Base-by-base conservation (phyloP, 495 filamentous ascomycete genomes). In the Schizothecium vesticola region DNA sequence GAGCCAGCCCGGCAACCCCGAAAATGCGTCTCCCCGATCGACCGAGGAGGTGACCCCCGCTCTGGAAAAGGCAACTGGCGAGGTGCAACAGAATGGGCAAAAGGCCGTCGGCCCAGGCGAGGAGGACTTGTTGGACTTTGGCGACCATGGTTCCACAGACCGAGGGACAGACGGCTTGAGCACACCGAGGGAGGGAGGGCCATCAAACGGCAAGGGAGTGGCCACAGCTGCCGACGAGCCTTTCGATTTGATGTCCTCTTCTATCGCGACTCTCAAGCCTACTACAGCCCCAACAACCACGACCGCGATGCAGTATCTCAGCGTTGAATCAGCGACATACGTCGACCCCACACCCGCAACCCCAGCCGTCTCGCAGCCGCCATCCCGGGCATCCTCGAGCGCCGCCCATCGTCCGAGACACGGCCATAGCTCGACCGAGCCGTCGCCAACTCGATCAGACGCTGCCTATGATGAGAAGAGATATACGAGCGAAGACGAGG, bases 271-370 rank as follows among this genome's bases (percentile, higher is more conserved):
- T 22, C 66, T 86, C 66, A 84, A 81, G 57, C 82, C 82, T 24
- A 69, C 77, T n/a, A 82, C 78, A 21, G 65, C 51, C 28, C 72
- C 74, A 2, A 66, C 75, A 3, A 71, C 75, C 0, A 75, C 75
- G 6, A 72, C 75, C 7, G 71, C 74, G 60, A 78, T 77, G 25
- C 79, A 82, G 58, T 80, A 76, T 61, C 73, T 84, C 24, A 79
- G 76, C 6, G 76, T 81, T 28, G 82, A 81, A 36, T 73, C 79
- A 3, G 66, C 60, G 31, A 70, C 81, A 6, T 92, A 93, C 72
- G 78, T 90, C 57, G 89, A 89, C 69, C 85, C 88, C 26, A 88
- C 86, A 4, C 83, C 89, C 3, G 85, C 85, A 7, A 89, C 89
- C 12, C 88, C 90, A 7, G 74, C 74, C 51, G 69, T 72, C 13